Base-by-base conservation (phyloP, 2,329 filamentous ascomycete species). In the Diaporthe aspalathi region DNA sequence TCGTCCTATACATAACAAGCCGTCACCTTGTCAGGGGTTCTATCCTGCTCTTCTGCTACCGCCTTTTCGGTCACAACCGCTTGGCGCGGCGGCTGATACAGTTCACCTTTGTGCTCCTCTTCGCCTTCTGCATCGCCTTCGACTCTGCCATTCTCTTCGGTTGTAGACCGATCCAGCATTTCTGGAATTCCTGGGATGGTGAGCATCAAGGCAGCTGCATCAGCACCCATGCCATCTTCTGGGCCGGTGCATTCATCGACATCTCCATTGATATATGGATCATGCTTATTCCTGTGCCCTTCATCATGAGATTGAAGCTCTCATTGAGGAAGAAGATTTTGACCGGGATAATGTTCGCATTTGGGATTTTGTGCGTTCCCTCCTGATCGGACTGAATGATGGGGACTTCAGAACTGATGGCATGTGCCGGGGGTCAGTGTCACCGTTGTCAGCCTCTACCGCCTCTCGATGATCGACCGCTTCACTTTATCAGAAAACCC, bases 401-500 rank as follows among this genome's bases (percentile, higher is more conserved):
- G 9, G 35, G n/a, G 43, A 32, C 12, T 22, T 7, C 14, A 22
- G 45, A 24, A 40, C 38, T 62, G 12, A 62, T 27, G 17, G 14
- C n/a, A 22, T 35, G 17, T 8, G 4, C 52, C 54, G 17, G 27
- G 52, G 38, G 14, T 27, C 9, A 69, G 67, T 38, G 54, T 69
- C 52, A n/a, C 52, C 24, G 24, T 32, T 12, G 54, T 69, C 17
- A 69, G 67, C 16, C 54, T 69, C 22, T 69, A 62, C 45, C 67
- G 67, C 29, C 67, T 69, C 5, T 52, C 40, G 4, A 62, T 32
- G 43, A 69, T 69, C 27, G 24, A 69, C 22, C 43, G 35, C 9
- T 69, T 50, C 17, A 52, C 45, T 17, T n/a, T 69, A 9, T 69
- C 67, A 43, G 3, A 32, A 5, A 69, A 69, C 27, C 67, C 67